Percentiles rank a stretch among this genome's conserved stretches.
phyloP scores from a whole-genome alignment of 257 asterid genomes.

The Salvia hispanica region DNA sequence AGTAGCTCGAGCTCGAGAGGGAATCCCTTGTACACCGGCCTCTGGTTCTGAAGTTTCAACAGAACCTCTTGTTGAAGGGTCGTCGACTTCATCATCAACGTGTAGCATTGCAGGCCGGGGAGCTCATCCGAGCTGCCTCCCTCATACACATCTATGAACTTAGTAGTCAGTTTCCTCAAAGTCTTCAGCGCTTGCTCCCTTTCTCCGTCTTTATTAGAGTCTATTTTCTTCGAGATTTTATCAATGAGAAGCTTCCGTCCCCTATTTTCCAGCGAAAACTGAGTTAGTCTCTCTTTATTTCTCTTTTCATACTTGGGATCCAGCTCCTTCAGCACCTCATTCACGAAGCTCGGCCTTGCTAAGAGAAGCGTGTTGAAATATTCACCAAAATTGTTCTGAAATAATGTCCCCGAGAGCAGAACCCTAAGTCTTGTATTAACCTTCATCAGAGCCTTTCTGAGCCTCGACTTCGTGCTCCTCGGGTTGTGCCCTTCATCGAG shows the following conservation, averaged over 20 bases:
- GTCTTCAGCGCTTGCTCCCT: constrained; percentile 72
- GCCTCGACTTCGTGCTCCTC: constrained; percentile 92
- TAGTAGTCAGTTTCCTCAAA: constrained; percentile 66
- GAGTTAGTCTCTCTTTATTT: constrained; percentile 54
- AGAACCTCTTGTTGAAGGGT: constrained; percentile 72
- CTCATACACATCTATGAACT: constrained; percentile 88
- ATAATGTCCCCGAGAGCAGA: constrained; percentile 85
- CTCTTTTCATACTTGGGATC: constrained; percentile 84
- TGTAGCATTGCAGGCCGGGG: constrained; percentile 92
- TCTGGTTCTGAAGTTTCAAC: constrained; percentile 69
- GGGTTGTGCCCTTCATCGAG: constrained; percentile 99
- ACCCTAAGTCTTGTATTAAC: constrained; percentile 85
- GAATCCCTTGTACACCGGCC: constrained; percentile 82
- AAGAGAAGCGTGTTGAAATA: constrained; percentile 91
- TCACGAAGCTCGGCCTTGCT: constrained; percentile 80
- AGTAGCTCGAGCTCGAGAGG: constrained; percentile 85
- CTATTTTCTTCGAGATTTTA: constrained; percentile 72
- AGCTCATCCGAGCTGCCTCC: constrained; percentile 77
- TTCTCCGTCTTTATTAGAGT: constrained; percentile 67
- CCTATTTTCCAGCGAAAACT: constrained; percentile 75
- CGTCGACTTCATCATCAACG: constrained; percentile 93
- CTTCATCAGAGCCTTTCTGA: constrained; percentile 86
- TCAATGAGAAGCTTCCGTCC: constrained; percentile 84
- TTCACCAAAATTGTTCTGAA: constrained; percentile 95
- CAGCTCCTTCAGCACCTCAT: constrained; percentile 78